Conservation (phyloP, 169 alveolate genomes). For the Neospora caninum region DNA sequence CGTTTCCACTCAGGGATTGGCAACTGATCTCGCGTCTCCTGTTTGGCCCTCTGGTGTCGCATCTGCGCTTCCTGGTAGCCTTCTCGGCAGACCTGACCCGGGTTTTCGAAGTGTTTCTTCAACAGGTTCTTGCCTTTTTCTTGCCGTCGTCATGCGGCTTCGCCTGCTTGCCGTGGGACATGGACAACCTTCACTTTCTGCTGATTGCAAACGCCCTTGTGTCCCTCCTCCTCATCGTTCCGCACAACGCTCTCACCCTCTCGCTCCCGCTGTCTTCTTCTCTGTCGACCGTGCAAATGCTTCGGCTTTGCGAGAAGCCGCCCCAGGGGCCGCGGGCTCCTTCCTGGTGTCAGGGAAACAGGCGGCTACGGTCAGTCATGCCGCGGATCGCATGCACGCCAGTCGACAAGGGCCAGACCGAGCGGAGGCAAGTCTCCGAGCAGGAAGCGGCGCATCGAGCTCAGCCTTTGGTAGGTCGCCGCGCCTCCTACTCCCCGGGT, state of each 20-base stretch:
- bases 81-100: neutral
- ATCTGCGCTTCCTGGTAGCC: conserved; percentile 10
- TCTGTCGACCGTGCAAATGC: no score
- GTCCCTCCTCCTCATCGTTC: neutral
- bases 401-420: no score
- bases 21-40: conserved; percentile 26
- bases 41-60: neutral
- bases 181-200: neutral
- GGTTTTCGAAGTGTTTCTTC: neutral
- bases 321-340: no score
- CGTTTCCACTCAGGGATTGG: conserved; percentile 3
- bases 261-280: no score
- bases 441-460: no score
- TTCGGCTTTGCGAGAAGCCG: no score
- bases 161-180: conserved; percentile 25
- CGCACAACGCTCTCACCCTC: neutral
- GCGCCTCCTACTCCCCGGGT: no score
- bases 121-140: neutral
- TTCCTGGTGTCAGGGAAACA: neutral
- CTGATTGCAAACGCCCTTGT: conserved; percentile 4
- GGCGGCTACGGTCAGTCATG: neutral
- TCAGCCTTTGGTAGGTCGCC: no score
- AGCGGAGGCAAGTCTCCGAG: no score
- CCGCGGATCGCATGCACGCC: neutral
- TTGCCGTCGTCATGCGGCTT: conserved; percentile 1